Percentiles rank a stretch among this genome's conserved stretches.
Evolutionary conservation across 495 filamentous ascomycete genomes (phyloP).

Genomic region (Tuber melanosporum): DNA sequence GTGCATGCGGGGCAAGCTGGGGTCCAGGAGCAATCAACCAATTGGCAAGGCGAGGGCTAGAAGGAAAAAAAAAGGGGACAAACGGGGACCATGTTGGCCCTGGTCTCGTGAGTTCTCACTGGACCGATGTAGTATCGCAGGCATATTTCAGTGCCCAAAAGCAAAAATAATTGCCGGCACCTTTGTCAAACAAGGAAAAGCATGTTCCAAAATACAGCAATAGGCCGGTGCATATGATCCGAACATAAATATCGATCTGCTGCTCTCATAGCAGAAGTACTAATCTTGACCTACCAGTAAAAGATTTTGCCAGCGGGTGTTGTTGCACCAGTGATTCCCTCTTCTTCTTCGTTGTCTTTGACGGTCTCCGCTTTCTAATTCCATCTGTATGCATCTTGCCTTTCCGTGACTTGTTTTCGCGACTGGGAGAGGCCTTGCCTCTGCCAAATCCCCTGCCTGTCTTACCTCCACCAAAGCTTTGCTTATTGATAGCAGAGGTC

Average conservation of each 20-base stretch:
- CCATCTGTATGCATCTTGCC: background rate
- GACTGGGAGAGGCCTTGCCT: background rate
- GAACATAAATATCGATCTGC: background rate
- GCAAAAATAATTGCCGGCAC: slow-evolving; percentile 3
- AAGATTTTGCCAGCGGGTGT: slow-evolving; percentile 32
- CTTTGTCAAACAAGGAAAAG: background rate
- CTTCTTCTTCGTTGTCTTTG: slow-evolving; percentile 22
- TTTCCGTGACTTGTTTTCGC: background rate
- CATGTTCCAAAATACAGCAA: slow-evolving; percentile 3
- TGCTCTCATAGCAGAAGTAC: background rate
- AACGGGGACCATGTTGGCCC: background rate
- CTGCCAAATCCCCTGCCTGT: background rate
- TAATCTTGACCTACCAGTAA: slow-evolving; percentile 20
- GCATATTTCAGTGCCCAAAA: background rate
- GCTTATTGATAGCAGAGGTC: background rate
- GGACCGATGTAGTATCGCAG: background rate
- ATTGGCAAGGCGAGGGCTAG: background rate
- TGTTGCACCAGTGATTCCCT: slow-evolving; percentile 9
- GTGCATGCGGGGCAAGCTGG: background rate
- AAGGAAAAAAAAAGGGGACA: background rate
- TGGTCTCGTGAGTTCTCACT: background rate
- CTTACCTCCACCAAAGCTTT: background rate
- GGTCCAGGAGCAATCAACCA: background rate
- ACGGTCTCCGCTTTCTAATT: background rate
- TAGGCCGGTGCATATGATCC: background rate